Evolutionary conservation across 2,329 filamentous ascomycete species (phyloP).

Genomic region (Curvularia lunata): DNA sequence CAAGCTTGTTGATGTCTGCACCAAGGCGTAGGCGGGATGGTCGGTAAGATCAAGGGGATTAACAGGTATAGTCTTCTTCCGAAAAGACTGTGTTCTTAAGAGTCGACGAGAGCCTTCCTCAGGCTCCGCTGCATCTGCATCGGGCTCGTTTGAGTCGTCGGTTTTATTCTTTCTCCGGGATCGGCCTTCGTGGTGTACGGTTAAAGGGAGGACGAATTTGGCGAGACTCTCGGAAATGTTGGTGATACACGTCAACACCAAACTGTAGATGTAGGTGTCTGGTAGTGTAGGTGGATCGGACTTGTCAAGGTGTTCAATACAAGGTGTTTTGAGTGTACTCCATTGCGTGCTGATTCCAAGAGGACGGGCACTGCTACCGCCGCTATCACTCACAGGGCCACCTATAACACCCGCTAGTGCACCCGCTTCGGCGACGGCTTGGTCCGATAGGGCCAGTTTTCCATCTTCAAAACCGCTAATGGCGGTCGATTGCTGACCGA

Average conservation of each 20-base stretch:
- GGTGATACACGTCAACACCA: slow-evolving; percentile 87
- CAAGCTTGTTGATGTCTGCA: slow-evolving; percentile 79
- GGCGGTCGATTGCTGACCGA: slow-evolving; percentile 86
- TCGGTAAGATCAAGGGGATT: slow-evolving; percentile 81
- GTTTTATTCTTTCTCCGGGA: slow-evolving; percentile 52
- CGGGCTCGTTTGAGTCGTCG: slow-evolving; percentile 34
- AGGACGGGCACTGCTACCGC: slow-evolving; percentile 65
- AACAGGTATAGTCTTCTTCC: slow-evolving; percentile 76
- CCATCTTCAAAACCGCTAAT: slow-evolving; percentile 67
- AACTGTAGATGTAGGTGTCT: slow-evolving; percentile 91
- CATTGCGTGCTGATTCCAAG: slow-evolving; percentile 87
- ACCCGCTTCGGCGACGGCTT: slow-evolving; percentile 86
- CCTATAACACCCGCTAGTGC: slow-evolving; percentile 87
- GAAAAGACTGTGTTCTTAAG: slow-evolving; percentile 71
- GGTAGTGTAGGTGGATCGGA: slow-evolving; percentile 80
- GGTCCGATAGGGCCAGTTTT: slow-evolving; percentile 70
- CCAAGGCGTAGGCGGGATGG: slow-evolving; percentile 72
- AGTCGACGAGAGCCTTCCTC: slow-evolving; percentile 39
- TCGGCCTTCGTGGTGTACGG: slow-evolving; percentile 74
- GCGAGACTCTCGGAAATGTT: slow-evolving; percentile 90
- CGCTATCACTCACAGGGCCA: slow-evolving; percentile 64
- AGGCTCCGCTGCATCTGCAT: slow-evolving; percentile 35
- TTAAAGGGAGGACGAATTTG: slow-evolving; percentile 90
- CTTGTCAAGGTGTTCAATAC: slow-evolving; percentile 94
- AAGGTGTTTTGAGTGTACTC: slow-evolving; percentile 85